Evolutionary conservation across 805 yeast species (phyloP).

Genomic region (Ogataea trehaloabstinens): DNA sequence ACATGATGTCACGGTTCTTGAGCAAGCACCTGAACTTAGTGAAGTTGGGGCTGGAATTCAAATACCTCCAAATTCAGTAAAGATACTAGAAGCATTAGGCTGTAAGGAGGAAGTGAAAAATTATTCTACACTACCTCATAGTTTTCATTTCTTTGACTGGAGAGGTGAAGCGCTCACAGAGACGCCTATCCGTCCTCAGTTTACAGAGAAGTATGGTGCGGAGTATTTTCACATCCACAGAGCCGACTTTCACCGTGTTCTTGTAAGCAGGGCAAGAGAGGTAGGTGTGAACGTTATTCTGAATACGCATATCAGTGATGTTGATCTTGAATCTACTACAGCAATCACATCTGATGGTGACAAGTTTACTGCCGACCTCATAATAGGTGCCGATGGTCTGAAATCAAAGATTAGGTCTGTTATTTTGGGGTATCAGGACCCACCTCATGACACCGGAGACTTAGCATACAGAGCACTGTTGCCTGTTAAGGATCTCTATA

Average conservation of each 20-base stretch:
- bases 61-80: conserved; percentile 15
- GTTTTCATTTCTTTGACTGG: conserved; percentile 12
- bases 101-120: conserved; percentile 7
- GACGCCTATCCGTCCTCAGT: conserved; percentile 12
- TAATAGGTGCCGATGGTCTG: conserved; percentile 19
- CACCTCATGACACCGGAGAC: conserved; percentile 13
- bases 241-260: conserved; percentile 14
- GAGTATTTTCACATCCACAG: conserved; percentile 17
- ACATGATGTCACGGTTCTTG: conserved; percentile 9
- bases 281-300: conserved; percentile 8
- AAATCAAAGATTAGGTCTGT: conserved; percentile 10
- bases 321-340: conserved; percentile 8
- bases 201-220: conserved; percentile 11
- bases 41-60: conserved; percentile 13
- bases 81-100: conserved; percentile 14
- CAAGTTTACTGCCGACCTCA: conserved; percentile 11
- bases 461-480: conserved; percentile 16
- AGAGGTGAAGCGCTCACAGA: conserved; percentile 11
- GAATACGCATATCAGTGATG: conserved; percentile 8
- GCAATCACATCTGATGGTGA: conserved; percentile 11
- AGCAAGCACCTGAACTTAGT: conserved; percentile 6
- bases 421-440: conserved; percentile 6
- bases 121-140: conserved; percentile 12
- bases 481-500: conserved; percentile 12
- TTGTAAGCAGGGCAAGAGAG: conserved; percentile 10